Conservation (phyloP, 345 rosid genomes). For the Balakata baccata region DNA sequence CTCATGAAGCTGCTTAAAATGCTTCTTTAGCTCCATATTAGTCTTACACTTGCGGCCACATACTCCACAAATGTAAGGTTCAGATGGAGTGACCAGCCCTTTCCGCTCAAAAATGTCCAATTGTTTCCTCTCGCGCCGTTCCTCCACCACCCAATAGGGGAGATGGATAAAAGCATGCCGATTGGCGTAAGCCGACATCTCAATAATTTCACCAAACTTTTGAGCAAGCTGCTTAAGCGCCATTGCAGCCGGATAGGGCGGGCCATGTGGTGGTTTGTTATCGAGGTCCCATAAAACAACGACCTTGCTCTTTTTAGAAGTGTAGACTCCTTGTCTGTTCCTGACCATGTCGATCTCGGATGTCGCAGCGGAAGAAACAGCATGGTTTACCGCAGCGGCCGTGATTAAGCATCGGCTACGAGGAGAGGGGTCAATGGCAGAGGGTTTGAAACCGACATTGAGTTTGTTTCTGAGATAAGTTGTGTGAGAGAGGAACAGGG, state of each 20-base stretch:
- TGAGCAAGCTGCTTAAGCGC: conserved; percentile 57
- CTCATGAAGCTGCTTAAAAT: conserved; percentile 85
- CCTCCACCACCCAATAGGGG: conserved; percentile 68
- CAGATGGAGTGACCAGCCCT: conserved; percentile 36
- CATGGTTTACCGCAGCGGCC: conserved; percentile 8
- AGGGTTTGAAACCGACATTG: conserved; percentile 8
- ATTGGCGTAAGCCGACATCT: conserved; percentile 85
- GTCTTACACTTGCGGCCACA: conserved; percentile 87
- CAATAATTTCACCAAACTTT: conserved; percentile 63
- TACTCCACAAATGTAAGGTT: conserved; percentile 63
- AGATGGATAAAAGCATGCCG: conserved; percentile 85
- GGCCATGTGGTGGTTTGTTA: conserved; percentile 89
- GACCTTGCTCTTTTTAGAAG: conserved; percentile 63
- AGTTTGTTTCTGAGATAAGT: conserved; percentile 9
- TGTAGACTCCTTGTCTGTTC: conserved; percentile 64
- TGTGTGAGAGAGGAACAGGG: conserved; percentile 18
- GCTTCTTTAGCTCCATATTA: conserved; percentile 73
- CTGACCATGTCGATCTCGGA: conserved; percentile 79
- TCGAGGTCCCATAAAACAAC: conserved; percentile 94
- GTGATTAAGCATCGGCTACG: conserved; percentile 22
- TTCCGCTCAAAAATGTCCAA: conserved; percentile 66
- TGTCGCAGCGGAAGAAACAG: conserved; percentile 33
- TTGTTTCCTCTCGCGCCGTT: conserved; percentile 55
- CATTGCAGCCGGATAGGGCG: conserved; percentile 69
- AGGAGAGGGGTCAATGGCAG: neutral